Evolutionary conservation across 768 basidiomycete species (phyloP), one percentile per base, ranked within the genome.

Genomic region (Xerocomellus intermedius): DNA sequence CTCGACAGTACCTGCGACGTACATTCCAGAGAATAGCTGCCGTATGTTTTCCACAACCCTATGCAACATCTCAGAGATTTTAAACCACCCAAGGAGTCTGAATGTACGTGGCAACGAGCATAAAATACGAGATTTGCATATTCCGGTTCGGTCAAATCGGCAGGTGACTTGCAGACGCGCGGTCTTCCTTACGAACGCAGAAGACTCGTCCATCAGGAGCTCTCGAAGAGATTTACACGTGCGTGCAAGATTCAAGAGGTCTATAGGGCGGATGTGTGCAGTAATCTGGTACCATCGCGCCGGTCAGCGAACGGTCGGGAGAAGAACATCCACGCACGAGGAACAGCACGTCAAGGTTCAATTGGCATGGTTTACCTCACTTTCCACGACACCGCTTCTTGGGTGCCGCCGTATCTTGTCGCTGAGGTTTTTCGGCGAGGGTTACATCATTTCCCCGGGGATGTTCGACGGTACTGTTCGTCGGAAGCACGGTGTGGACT

Each of bases 101-200:
- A 12, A 24, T 33, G 5, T 35, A 59, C 58, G 9, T 56, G 54
- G 22, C 54, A 81, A 38, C 46, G 50, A 10, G 58, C n/a, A 28
- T 37, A 36, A 17, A 59, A 81, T 16, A 69, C 66, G 19, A 82
- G 71, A 49, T 68, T 75, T 26, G 76, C 75, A 51, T 74, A 80
- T 58, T 76, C 70, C 2, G 70, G 61, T 66, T 81, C 79, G 16
- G 60, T 69, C 51, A 80, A 62, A 59, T 81, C 79, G 14, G 55
- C 42, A 0, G 79, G 81, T 60, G 21, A 75, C 65, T 50, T 69
- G 70, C 9, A 42, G 55, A 32, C 79, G 69, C 30, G 53, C 38
- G 5, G 17, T 39, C 30, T 45, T 62, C 68, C 69, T 53, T 57
- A 70, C 47, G 51, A 69, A 53, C 68, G 55, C 48, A 64, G 69